Conservation (phyloP, 169 alveolate genomes). For the Plasmodium coatneyi region DNA sequence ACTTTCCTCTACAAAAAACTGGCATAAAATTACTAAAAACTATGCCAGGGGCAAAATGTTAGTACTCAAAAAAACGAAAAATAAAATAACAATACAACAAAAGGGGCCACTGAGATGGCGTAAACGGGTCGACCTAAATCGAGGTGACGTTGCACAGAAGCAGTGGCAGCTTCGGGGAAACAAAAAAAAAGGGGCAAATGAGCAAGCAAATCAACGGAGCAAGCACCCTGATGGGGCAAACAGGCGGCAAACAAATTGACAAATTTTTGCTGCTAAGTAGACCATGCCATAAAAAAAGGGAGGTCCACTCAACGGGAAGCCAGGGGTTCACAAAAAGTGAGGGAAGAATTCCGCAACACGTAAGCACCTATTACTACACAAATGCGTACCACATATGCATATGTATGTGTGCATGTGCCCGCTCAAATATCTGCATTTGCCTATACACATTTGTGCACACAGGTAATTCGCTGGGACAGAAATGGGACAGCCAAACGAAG, state of each 20-base stretch:
- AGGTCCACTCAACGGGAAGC: neutral
- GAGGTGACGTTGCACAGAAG: neutral
- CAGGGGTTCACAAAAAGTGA: neutral
- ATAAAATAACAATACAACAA: neutral
- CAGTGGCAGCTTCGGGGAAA: neutral
- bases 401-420: neutral
- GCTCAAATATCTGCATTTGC: neutral
- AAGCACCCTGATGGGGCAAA: neutral
- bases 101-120: neutral
- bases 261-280: neutral
- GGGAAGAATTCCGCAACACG: neutral
- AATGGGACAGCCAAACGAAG: neutral
- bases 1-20: neutral
- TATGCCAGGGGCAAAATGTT: neutral
- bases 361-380: neutral
- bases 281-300: neutral
- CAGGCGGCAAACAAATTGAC: neutral
- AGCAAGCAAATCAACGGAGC: neutral
- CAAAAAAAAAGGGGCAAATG: neutral
- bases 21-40: neutral
- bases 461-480: neutral
- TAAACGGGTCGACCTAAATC: neutral
- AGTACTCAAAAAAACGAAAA: neutral
- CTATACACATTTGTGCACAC: slow-evolving; percentile 1
- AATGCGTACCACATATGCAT: neutral